Conservation (phyloP, 1,284 basidiomycete genomes). For the Austropuccinia psidii region DNA sequence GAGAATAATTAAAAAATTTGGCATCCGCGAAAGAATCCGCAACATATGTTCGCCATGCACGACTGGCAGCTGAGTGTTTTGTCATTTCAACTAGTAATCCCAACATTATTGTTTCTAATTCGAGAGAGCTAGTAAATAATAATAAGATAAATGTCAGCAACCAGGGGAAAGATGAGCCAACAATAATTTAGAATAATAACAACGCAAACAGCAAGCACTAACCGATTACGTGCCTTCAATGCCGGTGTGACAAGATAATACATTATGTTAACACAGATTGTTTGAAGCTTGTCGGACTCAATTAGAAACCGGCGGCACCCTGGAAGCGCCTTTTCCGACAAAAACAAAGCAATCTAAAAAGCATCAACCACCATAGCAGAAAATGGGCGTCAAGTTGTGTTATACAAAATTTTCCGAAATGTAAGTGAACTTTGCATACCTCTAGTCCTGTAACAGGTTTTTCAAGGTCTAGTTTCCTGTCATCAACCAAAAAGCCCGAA, state of each 20-base stretch:
- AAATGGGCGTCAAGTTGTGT: not conserved
- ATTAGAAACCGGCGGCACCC: slow-evolving; percentile 69
- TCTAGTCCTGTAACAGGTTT: slow-evolving; percentile 16
- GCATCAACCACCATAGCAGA: not conserved
- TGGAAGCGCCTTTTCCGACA: slow-evolving; percentile 64
- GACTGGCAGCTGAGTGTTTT: slow-evolving; percentile 65
- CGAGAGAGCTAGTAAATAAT: slow-evolving; percentile 41
- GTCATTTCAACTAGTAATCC: slow-evolving; percentile 69
- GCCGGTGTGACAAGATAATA: slow-evolving; percentile 78
- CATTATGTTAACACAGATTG: slow-evolving; percentile 70
- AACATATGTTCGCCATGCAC: slow-evolving; percentile 75
- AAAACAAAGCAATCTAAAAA: slow-evolving; percentile 61
- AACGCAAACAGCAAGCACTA: slow-evolving; percentile 40
- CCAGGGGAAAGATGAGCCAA: slow-evolving; percentile 2
- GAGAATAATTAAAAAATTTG: slow-evolving; percentile 70
- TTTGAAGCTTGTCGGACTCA: slow-evolving; percentile 73
- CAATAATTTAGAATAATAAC: not conserved
- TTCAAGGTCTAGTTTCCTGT: slow-evolving; percentile 10
- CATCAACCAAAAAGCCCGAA: slow-evolving; percentile 5
- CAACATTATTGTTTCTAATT: slow-evolving; percentile 54
- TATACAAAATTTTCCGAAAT: not conserved
- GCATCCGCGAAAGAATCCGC: slow-evolving; percentile 75
- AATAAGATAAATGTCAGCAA: slow-evolving; percentile 8
- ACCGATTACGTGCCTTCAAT: slow-evolving; percentile 65
- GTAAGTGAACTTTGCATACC: not conserved